Base-by-base conservation (phyloP, 257 asterid species). In the Solanum lycopersicoides region DNA sequence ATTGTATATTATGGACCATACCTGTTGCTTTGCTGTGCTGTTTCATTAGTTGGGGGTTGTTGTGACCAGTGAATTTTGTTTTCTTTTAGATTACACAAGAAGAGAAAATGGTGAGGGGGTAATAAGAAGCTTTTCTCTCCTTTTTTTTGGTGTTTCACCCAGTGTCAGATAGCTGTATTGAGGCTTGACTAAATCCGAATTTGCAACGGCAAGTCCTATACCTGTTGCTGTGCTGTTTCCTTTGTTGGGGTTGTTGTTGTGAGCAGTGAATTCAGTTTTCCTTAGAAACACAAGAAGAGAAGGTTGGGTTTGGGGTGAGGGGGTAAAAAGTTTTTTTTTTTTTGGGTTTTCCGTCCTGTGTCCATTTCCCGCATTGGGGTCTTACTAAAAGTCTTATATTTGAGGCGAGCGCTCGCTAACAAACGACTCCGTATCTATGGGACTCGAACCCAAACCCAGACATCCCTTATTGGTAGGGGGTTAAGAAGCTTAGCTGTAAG, bases 1-100 rank as follows among this genome's bases (percentile, higher is more conserved):
- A 50, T 71, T 73, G 23, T 37, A 72, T 72, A 86, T 77, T 59
- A 83, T 88, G 91, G 90, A 68, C 92, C 91, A 88, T 88, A 44
- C 87, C n/a, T 80, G 18, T 50, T 47, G 80, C 39, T 42, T 84
- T 63, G 77, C 87, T 84, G 59, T 63, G 86, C 74, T 35, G 86
- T 83, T 72, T 72, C 25, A 10, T 72, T 72, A 34, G 79, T 72
- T 72, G 71, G 28, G 83, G 83, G 59, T 75, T 12, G 83, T 75
- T 75, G 59, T 75, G 83, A 41, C 21, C 56, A 75, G 59, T 75
- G 83, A 12, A 1, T 41, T 41, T 75, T 75, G 83, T 14, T 41
- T 42, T 39, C 25, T 75, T 23, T 41, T 39, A 75, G 59, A 41
- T 21, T 21, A 75, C 59, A 41, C 20, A 23, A 41, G 34, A 75